These are phyloP conservation scores for Vanrija humicola DNA, from an alignment of 1,284 basidiomycete genomes.

Conservation along the genomic window DNA sequence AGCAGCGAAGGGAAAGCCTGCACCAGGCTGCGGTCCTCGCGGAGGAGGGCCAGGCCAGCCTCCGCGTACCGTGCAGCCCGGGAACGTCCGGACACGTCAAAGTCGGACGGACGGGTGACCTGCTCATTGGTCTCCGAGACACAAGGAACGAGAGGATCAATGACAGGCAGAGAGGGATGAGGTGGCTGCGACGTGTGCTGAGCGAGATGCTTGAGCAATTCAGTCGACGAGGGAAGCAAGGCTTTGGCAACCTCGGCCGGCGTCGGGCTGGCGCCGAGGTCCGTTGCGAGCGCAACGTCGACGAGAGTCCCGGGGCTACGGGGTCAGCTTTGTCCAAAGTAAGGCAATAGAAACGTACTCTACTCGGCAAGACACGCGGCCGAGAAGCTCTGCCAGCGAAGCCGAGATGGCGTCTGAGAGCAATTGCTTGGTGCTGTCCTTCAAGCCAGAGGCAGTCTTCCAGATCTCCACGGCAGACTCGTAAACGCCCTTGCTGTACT, in stretches of 20 bases:
- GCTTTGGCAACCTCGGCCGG: conserved; percentile 14
- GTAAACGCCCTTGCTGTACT: not conserved
- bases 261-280: conserved; percentile 12
- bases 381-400: conserved; percentile 25
- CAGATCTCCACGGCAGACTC: conserved; percentile 19
- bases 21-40: conserved; percentile 61
- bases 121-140: conserved; percentile 4
- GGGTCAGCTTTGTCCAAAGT: no score
- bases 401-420: conserved; percentile 20
- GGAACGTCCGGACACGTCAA: conserved; percentile 49
- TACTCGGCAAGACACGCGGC: conserved; percentile 24
- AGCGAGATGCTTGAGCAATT: conserved; percentile 16
- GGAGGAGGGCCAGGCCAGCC: conserved; percentile 60
- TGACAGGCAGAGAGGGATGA: conserved; percentile 60
- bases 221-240: conserved; percentile 23
- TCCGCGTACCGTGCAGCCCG: conserved; percentile 63
- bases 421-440: conserved; percentile 9
- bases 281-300: conserved; percentile 37
- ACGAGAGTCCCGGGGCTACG: conserved; percentile 29
- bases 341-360: conserved; percentile 8
- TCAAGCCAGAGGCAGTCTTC: conserved; percentile 9
- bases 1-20: conserved; percentile 38
- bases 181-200: conserved; percentile 50
- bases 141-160: conserved; percentile 54
- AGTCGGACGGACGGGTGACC: conserved; percentile 18